A percentile compares a stretch with the other conserved stretches of the same genome.
Conservation (phyloP, 805 yeast species). For the Starmerella stigmatis region DNA sequence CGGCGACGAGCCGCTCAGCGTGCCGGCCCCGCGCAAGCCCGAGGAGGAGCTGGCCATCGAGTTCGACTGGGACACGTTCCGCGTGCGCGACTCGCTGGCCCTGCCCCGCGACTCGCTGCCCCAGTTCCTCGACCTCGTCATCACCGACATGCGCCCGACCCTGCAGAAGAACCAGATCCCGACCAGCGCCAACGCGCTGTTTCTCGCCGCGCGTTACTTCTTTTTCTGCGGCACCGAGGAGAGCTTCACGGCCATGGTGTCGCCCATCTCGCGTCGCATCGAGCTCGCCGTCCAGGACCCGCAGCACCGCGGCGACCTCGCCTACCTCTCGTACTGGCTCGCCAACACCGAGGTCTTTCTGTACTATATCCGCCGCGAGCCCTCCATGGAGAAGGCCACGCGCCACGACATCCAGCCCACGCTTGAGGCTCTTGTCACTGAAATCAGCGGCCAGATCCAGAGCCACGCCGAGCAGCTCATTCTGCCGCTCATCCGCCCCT, state of each 20-base stretch:
- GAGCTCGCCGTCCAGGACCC: constrained; percentile 28
- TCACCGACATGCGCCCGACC: constrained; percentile 31
- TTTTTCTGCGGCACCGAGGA: constrained; percentile 29
- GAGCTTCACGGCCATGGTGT: constrained; percentile 24
- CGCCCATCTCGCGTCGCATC: constrained; percentile 30
- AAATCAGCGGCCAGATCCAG: constrained; percentile 12
- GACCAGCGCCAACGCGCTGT: constrained; percentile 36
- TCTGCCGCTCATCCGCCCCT: constrained; percentile 22
- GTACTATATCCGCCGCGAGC: constrained; percentile 63
- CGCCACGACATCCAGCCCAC: constrained; percentile 18
- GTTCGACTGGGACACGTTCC: constrained; percentile 35
- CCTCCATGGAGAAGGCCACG: constrained; percentile 33
- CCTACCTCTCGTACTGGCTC: constrained; percentile 70
- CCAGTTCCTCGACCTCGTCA: constrained; percentile 31
- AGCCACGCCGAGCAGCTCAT: constrained; percentile 14
- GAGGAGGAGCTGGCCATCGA: constrained; percentile 14
- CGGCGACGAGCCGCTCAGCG: neutral
- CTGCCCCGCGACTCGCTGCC: constrained; percentile 33
- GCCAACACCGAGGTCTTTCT: constrained; percentile 66
- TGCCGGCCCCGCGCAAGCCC: constrained; percentile 8
- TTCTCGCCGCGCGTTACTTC: constrained; percentile 34
- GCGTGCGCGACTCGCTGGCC: constrained; percentile 35
- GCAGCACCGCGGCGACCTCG: constrained; percentile 29
- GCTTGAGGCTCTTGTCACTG: constrained; percentile 12
- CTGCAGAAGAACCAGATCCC: constrained; percentile 33